These are phyloP conservation scores for Sindora glabra DNA, from an alignment of 306 rosid species.

Conservation along the genomic window DNA sequence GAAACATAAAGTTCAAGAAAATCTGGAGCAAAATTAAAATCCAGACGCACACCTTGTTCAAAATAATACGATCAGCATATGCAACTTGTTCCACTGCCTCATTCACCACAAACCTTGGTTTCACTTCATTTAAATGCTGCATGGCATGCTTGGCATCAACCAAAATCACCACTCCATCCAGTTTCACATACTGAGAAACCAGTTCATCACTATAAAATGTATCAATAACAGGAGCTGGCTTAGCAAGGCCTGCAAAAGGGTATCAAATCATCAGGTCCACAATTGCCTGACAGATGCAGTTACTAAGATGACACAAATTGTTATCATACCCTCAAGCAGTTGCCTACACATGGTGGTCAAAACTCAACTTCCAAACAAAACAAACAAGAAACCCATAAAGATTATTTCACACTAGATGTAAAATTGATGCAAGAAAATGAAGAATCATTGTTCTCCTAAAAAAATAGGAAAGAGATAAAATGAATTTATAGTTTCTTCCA, in stretches of 20 bases:
- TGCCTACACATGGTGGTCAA: background rate
- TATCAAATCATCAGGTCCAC: background rate
- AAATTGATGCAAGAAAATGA: background rate
- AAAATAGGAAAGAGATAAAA: too few relatives aligned
- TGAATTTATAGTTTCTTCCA: background rate
- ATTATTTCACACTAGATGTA: background rate
- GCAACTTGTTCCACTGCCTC: slow-evolving; percentile 95
- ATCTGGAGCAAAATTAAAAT: background rate
- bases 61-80: slow-evolving; percentile 78
- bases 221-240: slow-evolving; percentile 87
- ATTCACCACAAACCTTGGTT: slow-evolving; percentile 92
- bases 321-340: background rate
- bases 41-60: slow-evolving; percentile 63
- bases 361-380: background rate
- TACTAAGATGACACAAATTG: background rate
- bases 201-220: slow-evolving; percentile 73
- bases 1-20: background rate
- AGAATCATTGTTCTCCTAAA: background rate
- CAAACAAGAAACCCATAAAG: background rate
- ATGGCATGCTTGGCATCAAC: slow-evolving; percentile 85
- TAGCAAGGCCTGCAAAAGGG: slow-evolving; percentile 69
- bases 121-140: slow-evolving; percentile 73
- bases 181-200: slow-evolving; percentile 59
- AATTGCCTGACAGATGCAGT: background rate
- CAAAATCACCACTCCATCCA: slow-evolving; percentile 92